phyloP scores from a whole-genome alignment of 2,329 filamentous ascomycete genomes.

The Rutstroemia sp. region DNA sequence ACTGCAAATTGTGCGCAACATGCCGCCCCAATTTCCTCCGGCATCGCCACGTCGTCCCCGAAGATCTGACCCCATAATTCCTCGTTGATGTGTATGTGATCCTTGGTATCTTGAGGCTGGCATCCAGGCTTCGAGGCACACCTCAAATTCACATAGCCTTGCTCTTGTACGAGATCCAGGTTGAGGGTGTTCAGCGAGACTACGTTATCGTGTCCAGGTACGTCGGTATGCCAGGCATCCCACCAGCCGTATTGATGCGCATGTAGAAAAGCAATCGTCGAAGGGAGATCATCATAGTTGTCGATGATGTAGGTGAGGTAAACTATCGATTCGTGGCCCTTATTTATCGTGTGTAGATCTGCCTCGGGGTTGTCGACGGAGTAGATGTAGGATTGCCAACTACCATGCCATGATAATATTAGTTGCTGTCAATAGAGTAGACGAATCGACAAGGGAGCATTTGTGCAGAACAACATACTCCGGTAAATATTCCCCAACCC shows the following conservation, averaged over 20 bases:
- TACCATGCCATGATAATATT: neutral
- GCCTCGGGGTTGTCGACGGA: slow-evolving; percentile 21
- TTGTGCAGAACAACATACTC: neutral
- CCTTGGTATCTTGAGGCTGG: slow-evolving; percentile 21
- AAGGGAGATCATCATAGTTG: slow-evolving; percentile 45
- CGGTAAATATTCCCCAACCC: neutral
- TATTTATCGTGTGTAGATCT: slow-evolving; percentile 43
- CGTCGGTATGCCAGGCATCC: slow-evolving; percentile 20
- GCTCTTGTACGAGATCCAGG: slow-evolving; percentile 34
- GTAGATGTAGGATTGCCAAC: slow-evolving; percentile 13
- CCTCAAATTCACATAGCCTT: slow-evolving; percentile 53
- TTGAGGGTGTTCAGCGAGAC: slow-evolving; percentile 17
- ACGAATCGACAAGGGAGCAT: too few relatives aligned
- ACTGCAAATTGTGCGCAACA: slow-evolving; percentile 62
- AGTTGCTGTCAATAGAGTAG: too few relatives aligned
- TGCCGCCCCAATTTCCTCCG: slow-evolving; percentile 40
- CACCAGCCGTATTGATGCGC: slow-evolving; percentile 40
- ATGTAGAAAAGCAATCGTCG: slow-evolving; percentile 27
- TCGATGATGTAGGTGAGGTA: slow-evolving; percentile 52
- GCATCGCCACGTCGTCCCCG: slow-evolving; percentile 28
- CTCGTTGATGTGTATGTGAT: slow-evolving; percentile 37
- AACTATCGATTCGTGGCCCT: slow-evolving; percentile 23
- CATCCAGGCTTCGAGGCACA: slow-evolving; percentile 53
- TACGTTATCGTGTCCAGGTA: slow-evolving; percentile 27
- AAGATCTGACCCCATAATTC: slow-evolving; percentile 31